These are phyloP conservation scores for Pythium diclinum DNA, from an alignment of 352 stramenopile species.

Conservation along the genomic window DNA sequence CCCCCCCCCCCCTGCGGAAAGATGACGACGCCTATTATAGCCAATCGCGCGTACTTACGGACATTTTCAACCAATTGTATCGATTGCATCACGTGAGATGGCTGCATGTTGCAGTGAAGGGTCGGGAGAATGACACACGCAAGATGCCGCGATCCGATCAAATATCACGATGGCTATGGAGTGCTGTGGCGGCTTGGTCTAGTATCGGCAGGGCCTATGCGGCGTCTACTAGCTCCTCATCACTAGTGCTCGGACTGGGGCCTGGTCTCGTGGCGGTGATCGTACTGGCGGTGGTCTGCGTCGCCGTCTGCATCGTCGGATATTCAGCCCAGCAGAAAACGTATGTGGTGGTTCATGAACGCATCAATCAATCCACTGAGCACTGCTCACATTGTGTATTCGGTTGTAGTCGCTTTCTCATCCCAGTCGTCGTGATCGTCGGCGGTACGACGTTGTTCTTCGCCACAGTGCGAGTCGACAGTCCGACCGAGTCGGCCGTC, in stretches of 20 bases:
- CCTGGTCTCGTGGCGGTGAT: constrained; percentile 38
- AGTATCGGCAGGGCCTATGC: not conserved
- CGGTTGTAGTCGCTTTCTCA: constrained; percentile 25
- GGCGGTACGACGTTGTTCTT: constrained; percentile 38
- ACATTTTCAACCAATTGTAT: constrained; percentile 7
- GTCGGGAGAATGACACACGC: not conserved
- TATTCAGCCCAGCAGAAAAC: constrained; percentile 26
- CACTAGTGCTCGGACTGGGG: constrained; percentile 30
- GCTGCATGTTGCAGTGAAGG: constrained; percentile 8
- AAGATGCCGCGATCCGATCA: not conserved
- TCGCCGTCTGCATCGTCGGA: constrained; percentile 32
- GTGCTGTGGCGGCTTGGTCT: not conserved
- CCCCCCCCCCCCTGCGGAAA: too few relatives aligned
- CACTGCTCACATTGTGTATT: not conserved
- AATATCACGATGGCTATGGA: not conserved
- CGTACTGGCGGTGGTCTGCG: constrained; percentile 31
- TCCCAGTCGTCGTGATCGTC: constrained; percentile 26
- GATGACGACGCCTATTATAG: not conserved
- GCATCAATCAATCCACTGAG: not conserved
- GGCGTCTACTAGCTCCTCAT: not conserved
- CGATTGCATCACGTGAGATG: not conserved
- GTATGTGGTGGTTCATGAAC: not conserved
- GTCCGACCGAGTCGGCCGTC: not conserved
- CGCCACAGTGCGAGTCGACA: constrained; percentile 33
- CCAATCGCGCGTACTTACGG: not conserved